Evolutionary conservation across 2,329 filamentous ascomycete species (phyloP).

Genomic region (Neonectria faginata): DNA sequence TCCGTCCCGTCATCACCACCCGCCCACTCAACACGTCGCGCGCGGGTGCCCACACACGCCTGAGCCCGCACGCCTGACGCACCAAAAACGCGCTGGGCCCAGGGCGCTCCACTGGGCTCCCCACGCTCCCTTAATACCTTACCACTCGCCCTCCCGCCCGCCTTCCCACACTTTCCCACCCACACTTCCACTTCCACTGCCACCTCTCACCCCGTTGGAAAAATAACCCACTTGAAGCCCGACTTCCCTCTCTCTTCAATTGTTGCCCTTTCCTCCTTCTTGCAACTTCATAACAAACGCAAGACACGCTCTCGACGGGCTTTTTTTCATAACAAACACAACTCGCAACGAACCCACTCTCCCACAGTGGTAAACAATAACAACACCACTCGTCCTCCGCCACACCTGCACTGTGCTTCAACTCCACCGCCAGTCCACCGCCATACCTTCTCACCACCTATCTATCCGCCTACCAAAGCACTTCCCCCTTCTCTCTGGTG

Average conservation of each 20-base stretch:
- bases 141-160: constrained; percentile 18
- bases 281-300: constrained; percentile 7
- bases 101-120: constrained; percentile 7
- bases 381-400: constrained; percentile 7
- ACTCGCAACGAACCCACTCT: background rate
- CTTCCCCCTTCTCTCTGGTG: background rate
- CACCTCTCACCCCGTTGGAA: constrained; percentile 20
- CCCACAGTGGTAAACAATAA: constrained; percentile 18
- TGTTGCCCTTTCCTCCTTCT: constrained; percentile 2
- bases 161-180: constrained; percentile 16
- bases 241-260: constrained; percentile 16
- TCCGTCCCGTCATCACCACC: background rate
- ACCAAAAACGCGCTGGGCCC: constrained; percentile 28
- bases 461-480: constrained; percentile 8
- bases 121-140: constrained; percentile 15
- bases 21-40: constrained; percentile 7
- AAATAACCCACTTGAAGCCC: constrained; percentile 21
- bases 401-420: background rate
- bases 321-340: constrained; percentile 18
- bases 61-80: constrained; percentile 24
- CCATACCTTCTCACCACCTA: background rate
- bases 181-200: constrained; percentile 16
- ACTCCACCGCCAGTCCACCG: background rate
- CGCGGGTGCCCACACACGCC: constrained; percentile 11
- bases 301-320: constrained; percentile 26